Evolutionary conservation across 2,329 filamentous ascomycete species (phyloP), one percentile per base, ranked within the genome.

Genomic region (Clarireedia paspali): DNA sequence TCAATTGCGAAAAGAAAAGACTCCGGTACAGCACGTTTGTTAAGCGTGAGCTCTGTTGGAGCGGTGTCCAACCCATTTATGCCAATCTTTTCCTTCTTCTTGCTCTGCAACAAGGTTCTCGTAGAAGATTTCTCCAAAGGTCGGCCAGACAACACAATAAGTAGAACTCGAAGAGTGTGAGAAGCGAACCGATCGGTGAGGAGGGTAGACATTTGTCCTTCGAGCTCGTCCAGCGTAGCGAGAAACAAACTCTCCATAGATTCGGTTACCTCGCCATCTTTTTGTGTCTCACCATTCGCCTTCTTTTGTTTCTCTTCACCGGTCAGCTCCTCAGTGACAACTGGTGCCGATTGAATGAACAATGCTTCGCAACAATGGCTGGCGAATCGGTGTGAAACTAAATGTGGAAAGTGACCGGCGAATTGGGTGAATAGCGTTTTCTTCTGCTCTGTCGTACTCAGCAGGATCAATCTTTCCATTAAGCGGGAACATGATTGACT

Each of bases 311-410:
- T 63, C 15, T 70, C 70, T 9, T 76, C 73, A 69, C 78, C 70
- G 5, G 74, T 71, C 15, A 89, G 72, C 71, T 96, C 91, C 59
- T 85, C 77, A 14, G 87, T 87, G 39, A 96, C 88, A 10, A 87
- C 74, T 1, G 88, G 86, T 0, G 91, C 91, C 1, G 89, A 87
- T 61, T 88, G 83, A 49, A 91, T 77, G 70, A 99, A 97, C 34
- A 99, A 79, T 26, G 89, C 89, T 74, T 99, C 94, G 70, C 91
- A 96, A 73, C 92, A 97, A 75, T 99, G 94, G 59, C 91, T 95
- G 5, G 94, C 94, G 67, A 99, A 99, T 17, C 94, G 87, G 73
- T 99, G 94, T 70, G 95, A 91, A 51, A 96, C 85, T 27, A 99
- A 80, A 65, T 91, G 87, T 57, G 92, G 76, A 72, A 97, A 95